Evolutionary conservation across 768 basidiomycete species (phyloP), one percentile per base, ranked within the genome.

Genomic region (Amanita exitialis): DNA sequence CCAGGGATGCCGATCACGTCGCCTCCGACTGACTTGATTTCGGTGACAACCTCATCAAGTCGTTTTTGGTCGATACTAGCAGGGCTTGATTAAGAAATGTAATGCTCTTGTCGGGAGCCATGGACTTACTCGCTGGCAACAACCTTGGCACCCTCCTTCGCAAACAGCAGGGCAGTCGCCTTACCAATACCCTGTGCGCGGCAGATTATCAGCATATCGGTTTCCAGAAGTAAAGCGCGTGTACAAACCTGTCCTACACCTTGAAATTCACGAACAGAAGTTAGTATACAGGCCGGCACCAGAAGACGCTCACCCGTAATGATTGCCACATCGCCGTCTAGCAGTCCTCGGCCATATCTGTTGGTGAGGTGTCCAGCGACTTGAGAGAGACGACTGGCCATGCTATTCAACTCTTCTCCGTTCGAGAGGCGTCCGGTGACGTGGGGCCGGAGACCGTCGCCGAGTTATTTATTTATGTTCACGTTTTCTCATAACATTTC

Each of bases 121-220:
- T 3, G n/a, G 13, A 66, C 75, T 51, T 57, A 90, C 83, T 92
- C 90, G 75, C 82, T 81, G 46, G 85, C 82, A 56, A 92, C 87
- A 46, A 92, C 81, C 62, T 86, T 91, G 13, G 90, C 89, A 15
- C 90, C 90, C 62, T 92, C 90, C 55, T 80, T 81, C 4, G 88
- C 84, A 58, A 90, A 91, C 37, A 88, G 71, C 28, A 90, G 67
- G 1, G 90, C 90, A 35, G 77, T 73, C 27, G 82, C 79, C 42
- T 76, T 76, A 3, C 90, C 90, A 52, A 92, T 92, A 55, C 89
- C 90, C 81, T 91, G 57, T 23, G 38, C 60, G 35, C 55, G 82
- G 83, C 79, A 86, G 84, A 21, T 82, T 86, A 60, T 32, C 32
- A 32, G 82, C 82, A 62, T 86, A 82, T 83, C 51, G 35, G 44